Conservation (phyloP, 805 yeast genomes). For the Jamesozyma hellenica region DNA sequence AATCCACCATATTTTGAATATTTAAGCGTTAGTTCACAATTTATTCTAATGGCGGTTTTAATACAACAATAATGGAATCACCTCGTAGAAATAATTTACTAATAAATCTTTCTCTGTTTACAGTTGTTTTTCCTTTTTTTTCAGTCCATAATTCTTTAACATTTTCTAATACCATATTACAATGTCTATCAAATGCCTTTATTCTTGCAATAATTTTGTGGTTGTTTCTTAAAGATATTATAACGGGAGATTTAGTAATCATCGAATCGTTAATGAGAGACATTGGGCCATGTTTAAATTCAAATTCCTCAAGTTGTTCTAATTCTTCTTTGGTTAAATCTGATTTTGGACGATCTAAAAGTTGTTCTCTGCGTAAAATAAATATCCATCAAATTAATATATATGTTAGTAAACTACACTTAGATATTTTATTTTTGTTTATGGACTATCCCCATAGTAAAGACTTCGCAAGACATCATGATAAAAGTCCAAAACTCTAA, state of each 20-base stretch:
- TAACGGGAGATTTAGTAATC: conserved; percentile 60
- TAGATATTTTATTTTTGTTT: too few relatives aligned
- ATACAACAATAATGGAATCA: conserved; percentile 81
- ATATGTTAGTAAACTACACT: too few relatives aligned
- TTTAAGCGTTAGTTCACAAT: too few relatives aligned
- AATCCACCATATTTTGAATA: too few relatives aligned
- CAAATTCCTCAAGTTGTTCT: conserved; percentile 77
- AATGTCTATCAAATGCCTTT: conserved; percentile 91
- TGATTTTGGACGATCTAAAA: conserved; percentile 61
- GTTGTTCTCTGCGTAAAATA: conserved; percentile 42
- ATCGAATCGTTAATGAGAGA: conserved; percentile 79
- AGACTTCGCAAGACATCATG: too few relatives aligned
- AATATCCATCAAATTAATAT: too few relatives aligned
- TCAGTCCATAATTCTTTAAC: conserved; percentile 79
- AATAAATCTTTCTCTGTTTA: conserved; percentile 64
- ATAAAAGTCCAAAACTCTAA: too few relatives aligned
- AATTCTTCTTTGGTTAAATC: conserved; percentile 76
- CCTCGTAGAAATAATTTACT: conserved; percentile 90
- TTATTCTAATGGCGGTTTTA: conserved; percentile 37
- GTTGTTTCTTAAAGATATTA: conserved; percentile 85
- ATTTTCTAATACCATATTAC: conserved; percentile 84
- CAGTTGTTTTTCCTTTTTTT: conserved; percentile 53
- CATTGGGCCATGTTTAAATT: conserved; percentile 84
- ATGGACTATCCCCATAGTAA: too few relatives aligned
- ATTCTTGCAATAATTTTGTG: conserved; percentile 85